Evolutionary conservation across 2,329 filamentous ascomycete species (phyloP), one percentile per base, ranked within the genome.

Genomic region (Epicoccum sorghinum): DNA sequence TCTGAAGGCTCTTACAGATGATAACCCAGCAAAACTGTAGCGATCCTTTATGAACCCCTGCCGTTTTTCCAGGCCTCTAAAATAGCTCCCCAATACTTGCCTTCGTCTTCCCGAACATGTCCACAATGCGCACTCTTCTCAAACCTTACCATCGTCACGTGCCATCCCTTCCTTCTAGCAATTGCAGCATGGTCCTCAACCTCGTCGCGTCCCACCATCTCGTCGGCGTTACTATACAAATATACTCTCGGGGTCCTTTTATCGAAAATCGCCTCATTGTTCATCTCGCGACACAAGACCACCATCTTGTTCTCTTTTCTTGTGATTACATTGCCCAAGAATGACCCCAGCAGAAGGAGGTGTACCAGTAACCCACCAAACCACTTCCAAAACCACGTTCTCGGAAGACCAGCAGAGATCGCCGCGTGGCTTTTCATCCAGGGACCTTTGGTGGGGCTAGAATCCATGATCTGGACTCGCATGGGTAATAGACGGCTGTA

Each of bases 111-210:
- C 14, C 81, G 76, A 75, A 88, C 82, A 65, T 88, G 85, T 1
- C 83, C 84, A 14, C 86, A 86, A 68, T 89, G 86, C 1, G 79
- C 74, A 44, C 82, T 85, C 4, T 80, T 82, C 44, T 84, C 78
- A 57, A 89, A 89, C 27, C 80, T 63, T 52, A 83, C 81, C 18
- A 77, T 73, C 1, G 78, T 73, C 1, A 82, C 79, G 22, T 67
- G 64, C 59, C 82, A 86, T 0, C 85, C 86, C 47, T 75, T 75
- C 10, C 66, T 62, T 54, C 67, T 74, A 1, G 83, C 80, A 32
- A 78, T 69, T 2, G 79, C 78, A 0, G 79, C 82, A 61, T 87
- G 82, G 12, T 73, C 74, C 59, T 85, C 82, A 0, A 87, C 80
- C 56, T 87, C 84, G 53, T 81, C 65, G 67, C 78, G 82, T 3